Percentiles rank a stretch among this genome's conserved stretches.
Evolutionary conservation across 495 filamentous ascomycete genomes (phyloP).

Genomic region (Tuber microsphaerosporum): DNA sequence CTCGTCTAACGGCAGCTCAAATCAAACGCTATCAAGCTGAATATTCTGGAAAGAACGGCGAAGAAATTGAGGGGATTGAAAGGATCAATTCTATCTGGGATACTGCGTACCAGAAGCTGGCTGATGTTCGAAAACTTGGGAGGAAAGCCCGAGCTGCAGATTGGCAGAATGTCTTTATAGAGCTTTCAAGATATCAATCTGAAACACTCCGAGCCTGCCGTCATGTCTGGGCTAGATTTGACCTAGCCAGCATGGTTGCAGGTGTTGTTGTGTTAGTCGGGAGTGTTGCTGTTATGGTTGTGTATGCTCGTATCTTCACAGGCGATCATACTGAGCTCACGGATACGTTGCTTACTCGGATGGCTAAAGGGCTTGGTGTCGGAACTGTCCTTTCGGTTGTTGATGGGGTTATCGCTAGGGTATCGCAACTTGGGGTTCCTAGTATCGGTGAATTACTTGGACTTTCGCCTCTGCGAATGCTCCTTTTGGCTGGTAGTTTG

Average conservation of each 20-base stretch:
- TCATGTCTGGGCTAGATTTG: slow-evolving; percentile 81
- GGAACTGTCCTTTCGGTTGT: slow-evolving; percentile 44
- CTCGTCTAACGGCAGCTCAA: slow-evolving; percentile 70
- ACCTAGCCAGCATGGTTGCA: slow-evolving; percentile 71
- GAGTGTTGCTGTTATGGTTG: slow-evolving; percentile 57
- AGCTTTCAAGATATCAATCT: slow-evolving; percentile 65
- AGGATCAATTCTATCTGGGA: slow-evolving; percentile 16
- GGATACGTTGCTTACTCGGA: slow-evolving; percentile 47
- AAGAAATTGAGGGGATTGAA: slow-evolving; percentile 24
- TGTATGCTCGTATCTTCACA: slow-evolving; percentile 61
- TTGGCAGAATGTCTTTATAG: slow-evolving; percentile 48
- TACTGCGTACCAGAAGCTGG: slow-evolving; percentile 32
- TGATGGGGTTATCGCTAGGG: slow-evolving; percentile 16
- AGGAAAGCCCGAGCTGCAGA: slow-evolving; percentile 16
- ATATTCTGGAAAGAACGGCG: slow-evolving; percentile 49
- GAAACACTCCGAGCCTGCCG: slow-evolving; percentile 76
- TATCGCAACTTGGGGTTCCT: not conserved
- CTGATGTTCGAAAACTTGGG: slow-evolving; percentile 10
- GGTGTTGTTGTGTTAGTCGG: slow-evolving; percentile 65
- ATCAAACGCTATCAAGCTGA: slow-evolving; percentile 78
- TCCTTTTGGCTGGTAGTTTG: slow-evolving; percentile 47
- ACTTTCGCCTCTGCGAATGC: slow-evolving; percentile 26
- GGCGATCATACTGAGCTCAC: slow-evolving; percentile 52
- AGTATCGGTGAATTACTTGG: slow-evolving; percentile 4
- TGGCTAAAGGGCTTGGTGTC: slow-evolving; percentile 45